phyloP scores from a whole-genome alignment of 2,329 filamentous ascomycete species.

The Cladosporium sp. region DNA sequence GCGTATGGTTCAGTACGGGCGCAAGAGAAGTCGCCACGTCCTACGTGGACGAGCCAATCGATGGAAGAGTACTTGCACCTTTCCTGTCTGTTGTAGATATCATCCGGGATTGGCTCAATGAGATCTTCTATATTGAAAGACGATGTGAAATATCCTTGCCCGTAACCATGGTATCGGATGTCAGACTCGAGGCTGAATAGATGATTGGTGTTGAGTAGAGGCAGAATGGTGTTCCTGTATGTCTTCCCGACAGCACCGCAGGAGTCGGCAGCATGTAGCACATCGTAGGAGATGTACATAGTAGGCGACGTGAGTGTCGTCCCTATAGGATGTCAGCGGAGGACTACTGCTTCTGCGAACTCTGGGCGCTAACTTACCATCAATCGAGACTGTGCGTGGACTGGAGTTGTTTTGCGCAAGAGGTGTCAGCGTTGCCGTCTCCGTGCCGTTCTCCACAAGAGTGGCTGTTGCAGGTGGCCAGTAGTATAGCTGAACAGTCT shows the following conservation, averaged over 20 bases:
- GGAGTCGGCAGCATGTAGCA: neutral
- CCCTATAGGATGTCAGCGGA: neutral
- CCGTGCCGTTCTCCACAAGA: conserved; percentile 16
- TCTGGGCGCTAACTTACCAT: neutral
- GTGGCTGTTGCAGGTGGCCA: conserved; percentile 24
- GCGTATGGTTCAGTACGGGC: conserved; percentile 9
- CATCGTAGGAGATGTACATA: conserved; percentile 7
- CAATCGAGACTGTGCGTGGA: conserved; percentile 6
- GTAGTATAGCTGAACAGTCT: conserved; percentile 24
- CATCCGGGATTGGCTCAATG: neutral
- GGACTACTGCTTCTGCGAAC: neutral
- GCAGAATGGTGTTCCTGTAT: conserved; percentile 5
- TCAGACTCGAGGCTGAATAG: conserved; percentile 3
- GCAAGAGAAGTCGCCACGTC: neutral
- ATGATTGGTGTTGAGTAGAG: conserved; percentile 7
- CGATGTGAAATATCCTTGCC: neutral
- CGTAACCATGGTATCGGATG: neutral
- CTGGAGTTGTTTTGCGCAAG: neutral
- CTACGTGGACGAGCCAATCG: neutral
- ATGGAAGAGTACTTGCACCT: neutral
- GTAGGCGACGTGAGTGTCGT: conserved; percentile 8
- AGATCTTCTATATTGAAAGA: conserved; percentile 8
- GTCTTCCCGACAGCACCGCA: conserved; percentile 7
- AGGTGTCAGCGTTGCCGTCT: conserved; percentile 13
- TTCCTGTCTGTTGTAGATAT: neutral